Evolutionary conservation across 2,329 filamentous ascomycete species (phyloP).

Genomic region (Byssochlamys sp.): DNA sequence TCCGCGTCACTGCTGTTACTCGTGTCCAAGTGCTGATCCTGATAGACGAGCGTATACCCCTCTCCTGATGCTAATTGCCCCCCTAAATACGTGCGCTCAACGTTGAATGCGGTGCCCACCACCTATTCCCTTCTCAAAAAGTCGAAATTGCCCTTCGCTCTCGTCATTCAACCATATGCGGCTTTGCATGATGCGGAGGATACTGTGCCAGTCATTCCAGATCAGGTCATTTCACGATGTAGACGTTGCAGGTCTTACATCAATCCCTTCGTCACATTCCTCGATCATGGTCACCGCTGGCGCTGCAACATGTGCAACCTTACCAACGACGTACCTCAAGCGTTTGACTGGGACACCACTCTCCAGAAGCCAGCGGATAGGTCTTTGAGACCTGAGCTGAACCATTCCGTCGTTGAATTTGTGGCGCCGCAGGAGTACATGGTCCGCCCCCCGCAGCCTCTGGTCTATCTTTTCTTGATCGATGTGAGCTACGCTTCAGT

Average conservation of each 20-base stretch:
- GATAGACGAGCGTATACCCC: conserved; percentile 75
- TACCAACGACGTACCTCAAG: conserved; percentile 97
- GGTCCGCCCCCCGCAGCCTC: conserved; percentile 89
- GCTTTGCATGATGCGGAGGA: conserved; percentile 89
- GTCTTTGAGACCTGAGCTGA: conserved; percentile 85
- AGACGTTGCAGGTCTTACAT: conserved; percentile 93
- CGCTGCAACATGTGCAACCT: conserved; percentile 99
- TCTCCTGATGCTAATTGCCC: conserved; percentile 86
- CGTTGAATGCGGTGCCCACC: conserved; percentile 84
- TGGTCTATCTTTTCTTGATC: conserved; percentile 91
- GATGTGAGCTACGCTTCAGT: conserved; percentile 88
- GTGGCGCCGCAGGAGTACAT: conserved; percentile 98
- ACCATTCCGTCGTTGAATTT: conserved; percentile 94
- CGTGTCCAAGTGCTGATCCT: conserved; percentile 30
- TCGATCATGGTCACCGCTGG: conserved; percentile 96
- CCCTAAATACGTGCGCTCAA: conserved; percentile 88
- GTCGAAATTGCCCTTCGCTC: conserved; percentile 86
- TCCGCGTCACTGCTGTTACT: neutral
- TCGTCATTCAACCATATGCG: conserved; percentile 91
- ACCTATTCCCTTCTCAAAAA: conserved; percentile 91
- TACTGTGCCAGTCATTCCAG: conserved; percentile 78
- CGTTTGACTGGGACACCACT: conserved; percentile 94
- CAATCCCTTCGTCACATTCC: conserved; percentile 91
- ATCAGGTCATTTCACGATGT: conserved; percentile 95
- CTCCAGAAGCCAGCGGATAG: conserved; percentile 84